Evolutionary conservation across 768 basidiomycete species (phyloP), one percentile per base, ranked within the genome.

Genomic region (Auriscalpium microsporum): DNA sequence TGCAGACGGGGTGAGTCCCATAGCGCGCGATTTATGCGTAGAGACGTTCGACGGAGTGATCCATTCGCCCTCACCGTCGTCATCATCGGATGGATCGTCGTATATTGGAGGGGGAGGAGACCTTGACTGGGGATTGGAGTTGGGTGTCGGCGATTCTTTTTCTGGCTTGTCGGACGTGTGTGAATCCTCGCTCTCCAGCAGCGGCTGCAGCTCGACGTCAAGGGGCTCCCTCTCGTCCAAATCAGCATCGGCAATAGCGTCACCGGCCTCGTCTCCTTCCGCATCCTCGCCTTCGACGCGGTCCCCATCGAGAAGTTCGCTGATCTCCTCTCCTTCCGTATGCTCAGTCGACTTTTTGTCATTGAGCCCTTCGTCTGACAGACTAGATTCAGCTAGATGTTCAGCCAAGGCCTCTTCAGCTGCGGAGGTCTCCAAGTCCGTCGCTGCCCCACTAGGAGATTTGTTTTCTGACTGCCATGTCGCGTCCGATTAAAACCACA

Each of bases 1-100:
- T n/a, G 71, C 69, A 19, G 78, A 74, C 4, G 93, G 88, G 34
- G 95, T 77, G 38, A 96, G 77, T 21, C 93, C 82, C 40, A 95
- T 79, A 33, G 90, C 91, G 13, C 83, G 81, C 10, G 93, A 92
- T 71, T 95, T 94, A 74, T 97, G 88, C 33, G 87, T 64, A 9
- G 74, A 79, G 57, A 93, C 85, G 65, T 96, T 99, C 51, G 78
- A 73, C 0, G 91, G 94, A 13, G 94, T 99, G 68, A 99, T 96
- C 96, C 96, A 99, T 66, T 94, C 94, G 8, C 92, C 93, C 67
- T 87, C 88, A 13, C 85, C 88, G 59, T 91, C 90, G 57, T 91
- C 90, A 17, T 79, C 77, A 57, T 85, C 83, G 0, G 83, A 85
- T 1, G 86, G 87, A 67, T 90, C 88, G 19, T 88, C 88, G 61